Evolutionary conservation across 2,329 filamentous ascomycete genomes (phyloP).

Genomic region (Cryphonectria nitschkei): DNA sequence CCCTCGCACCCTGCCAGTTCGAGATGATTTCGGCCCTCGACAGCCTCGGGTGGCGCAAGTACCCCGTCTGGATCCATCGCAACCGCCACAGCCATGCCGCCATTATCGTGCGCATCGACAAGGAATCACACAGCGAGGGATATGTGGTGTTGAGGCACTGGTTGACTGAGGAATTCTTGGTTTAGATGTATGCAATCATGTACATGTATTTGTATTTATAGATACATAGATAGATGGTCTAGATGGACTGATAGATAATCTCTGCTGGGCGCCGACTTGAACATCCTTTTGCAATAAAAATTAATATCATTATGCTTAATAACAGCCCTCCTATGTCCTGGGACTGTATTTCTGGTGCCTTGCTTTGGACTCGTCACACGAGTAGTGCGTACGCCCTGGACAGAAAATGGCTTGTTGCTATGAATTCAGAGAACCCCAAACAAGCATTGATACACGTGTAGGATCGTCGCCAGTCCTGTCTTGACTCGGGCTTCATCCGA

Average conservation of each 20-base stretch:
- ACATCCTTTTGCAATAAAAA: not conserved
- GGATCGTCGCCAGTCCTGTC: not conserved
- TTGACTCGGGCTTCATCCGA: not conserved
- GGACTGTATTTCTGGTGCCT: not conserved
- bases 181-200: slow-evolving; percentile 43
- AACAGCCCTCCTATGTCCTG: not conserved
- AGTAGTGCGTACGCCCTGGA: not conserved
- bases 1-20: slow-evolving; percentile 80
- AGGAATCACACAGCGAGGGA: slow-evolving; percentile 73
- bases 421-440: not conserved
- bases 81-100: slow-evolving; percentile 84
- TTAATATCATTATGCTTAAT: not conserved
- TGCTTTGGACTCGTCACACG: not conserved
- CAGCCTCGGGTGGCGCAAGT: slow-evolving; percentile 65
- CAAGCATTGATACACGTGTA: not conserved
- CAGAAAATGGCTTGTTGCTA: not conserved
- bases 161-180: slow-evolving; percentile 73
- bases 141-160: slow-evolving; percentile 79
- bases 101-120: slow-evolving; percentile 78
- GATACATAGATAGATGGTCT: not conserved
- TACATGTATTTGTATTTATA: not conserved
- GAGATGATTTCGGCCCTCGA: slow-evolving; percentile 81
- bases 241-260: not conserved
- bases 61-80: slow-evolving; percentile 75
- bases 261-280: not conserved